Base-by-base conservation (phyloP, 768 basidiomycete species). In the Podaxis sp. region DNA sequence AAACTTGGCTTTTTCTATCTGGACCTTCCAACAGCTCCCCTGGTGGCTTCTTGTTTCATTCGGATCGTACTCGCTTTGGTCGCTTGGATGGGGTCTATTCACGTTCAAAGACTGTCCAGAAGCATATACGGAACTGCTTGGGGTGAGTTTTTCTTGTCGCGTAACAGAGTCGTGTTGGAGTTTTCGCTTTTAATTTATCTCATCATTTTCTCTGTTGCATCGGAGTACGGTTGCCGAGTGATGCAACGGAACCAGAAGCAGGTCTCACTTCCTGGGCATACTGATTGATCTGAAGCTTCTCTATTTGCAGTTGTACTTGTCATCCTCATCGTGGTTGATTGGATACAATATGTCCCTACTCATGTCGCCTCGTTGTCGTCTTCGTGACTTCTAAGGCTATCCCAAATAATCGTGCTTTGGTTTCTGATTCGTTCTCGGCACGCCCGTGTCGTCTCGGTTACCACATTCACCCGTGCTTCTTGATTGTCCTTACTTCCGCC, bases 41-140 rank as follows among this genome's bases (percentile, higher is more conserved):
- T 94, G 89, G 88, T 93, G 90, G 90, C 69, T 91, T 8, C 82
- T 93, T 12, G 87, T 93, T 2, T 78, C 87, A 1, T 91, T 91
- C 66, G 92, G 92, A 12, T 86, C 91, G 1, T 93, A 90, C 71
- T 88, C 88, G 17, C 82, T 93, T 11, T 86, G 85, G 76, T 89
- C 87, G 10, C 83, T 93, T 20, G 91, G 92, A 10, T 84, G 85
- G 81, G 91, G 91, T 2, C 69, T 93, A 48, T 82, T 86, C 66
- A 87, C 87, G 2, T 89, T 91, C 68, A 76, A 84, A 68, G 91
- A 93, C 67, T 90, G 90, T 71, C 88, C 90, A 44, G 90, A 93
- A 66, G 91, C 91, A 4, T 90, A 93, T 66, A 78, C 82, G 12
- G 88, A 90, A 71, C 73, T 93, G 58, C 76, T 90, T 66, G 69